Evolutionary conservation across 2,329 filamentous ascomycete species (phyloP).

Genomic region (Penicillium sp.): DNA sequence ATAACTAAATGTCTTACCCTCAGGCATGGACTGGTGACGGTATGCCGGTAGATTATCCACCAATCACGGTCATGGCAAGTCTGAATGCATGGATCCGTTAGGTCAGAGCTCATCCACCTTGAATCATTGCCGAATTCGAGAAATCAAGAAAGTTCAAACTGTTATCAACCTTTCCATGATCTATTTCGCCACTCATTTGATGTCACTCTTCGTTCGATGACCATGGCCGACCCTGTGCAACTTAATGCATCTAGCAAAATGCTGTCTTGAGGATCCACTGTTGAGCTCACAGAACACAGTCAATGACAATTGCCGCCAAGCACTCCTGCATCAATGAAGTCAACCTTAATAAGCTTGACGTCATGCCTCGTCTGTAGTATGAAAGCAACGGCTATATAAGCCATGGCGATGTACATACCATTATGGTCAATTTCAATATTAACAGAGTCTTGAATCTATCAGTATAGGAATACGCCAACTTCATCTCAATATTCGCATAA

Average conservation of each 20-base stretch:
- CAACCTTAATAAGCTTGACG: slow-evolving; percentile 5
- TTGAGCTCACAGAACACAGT: neutral
- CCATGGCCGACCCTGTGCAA: neutral
- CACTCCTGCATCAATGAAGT: neutral
- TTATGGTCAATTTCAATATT: too few relatives aligned
- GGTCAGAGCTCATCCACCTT: neutral
- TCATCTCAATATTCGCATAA: too few relatives aligned
- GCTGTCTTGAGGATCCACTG: too few relatives aligned
- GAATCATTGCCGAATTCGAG: neutral
- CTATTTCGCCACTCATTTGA: slow-evolving; percentile 1
- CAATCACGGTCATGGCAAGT: neutral
- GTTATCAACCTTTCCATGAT: neutral
- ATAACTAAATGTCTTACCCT: neutral
- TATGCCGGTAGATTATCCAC: neutral
- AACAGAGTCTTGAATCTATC: neutral
- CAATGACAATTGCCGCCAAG: neutral
- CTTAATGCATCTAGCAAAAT: neutral
- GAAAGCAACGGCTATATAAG: neutral
- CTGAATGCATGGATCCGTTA: too few relatives aligned
- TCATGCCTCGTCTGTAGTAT: neutral
- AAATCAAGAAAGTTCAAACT: neutral
- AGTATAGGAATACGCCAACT: too few relatives aligned
- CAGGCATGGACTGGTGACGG: neutral
- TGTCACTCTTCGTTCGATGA: slow-evolving; percentile 9
- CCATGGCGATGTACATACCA: too few relatives aligned